Evolutionary conservation across 2,329 filamentous ascomycete genomes (phyloP).

Genomic region (Amylocarpus encephaloides): DNA sequence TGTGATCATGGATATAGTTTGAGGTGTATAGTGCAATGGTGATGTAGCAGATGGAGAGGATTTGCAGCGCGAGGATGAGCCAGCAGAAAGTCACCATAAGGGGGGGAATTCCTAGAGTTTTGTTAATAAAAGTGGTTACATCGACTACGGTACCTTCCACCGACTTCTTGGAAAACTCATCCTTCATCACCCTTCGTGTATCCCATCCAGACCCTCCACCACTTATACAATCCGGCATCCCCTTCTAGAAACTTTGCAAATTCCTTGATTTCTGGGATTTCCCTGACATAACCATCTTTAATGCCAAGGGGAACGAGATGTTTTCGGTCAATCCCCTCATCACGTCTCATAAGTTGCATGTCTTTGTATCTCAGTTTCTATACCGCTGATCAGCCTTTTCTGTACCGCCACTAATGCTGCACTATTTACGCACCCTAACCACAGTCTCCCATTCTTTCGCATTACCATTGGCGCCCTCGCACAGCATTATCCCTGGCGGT

Average conservation of each 20-base stretch:
- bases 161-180: background rate
- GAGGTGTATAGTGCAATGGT: too few species aligned
- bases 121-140: too few species aligned
- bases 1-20: too few species aligned
- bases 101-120: too few species aligned
- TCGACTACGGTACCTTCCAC: too few species aligned
- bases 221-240: constrained; percentile 18
- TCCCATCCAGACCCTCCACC: constrained; percentile 28
- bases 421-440: constrained; percentile 20
- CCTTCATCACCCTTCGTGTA: constrained; percentile 15
- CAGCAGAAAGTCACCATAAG: too few species aligned
- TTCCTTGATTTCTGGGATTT: constrained; percentile 23
- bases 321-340: constrained; percentile 12
- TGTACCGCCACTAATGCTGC: background rate
- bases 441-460: constrained; percentile 24
- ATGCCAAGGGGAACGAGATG: constrained; percentile 15
- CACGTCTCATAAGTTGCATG: constrained; percentile 24
- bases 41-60: too few species aligned
- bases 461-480: constrained; percentile 38
- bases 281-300: constrained; percentile 16
- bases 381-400: constrained; percentile 1
- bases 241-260: constrained; percentile 17
- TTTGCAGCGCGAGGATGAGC: too few species aligned
- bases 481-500: constrained; percentile 73
- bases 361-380: constrained; percentile 29